Conservation (phyloP, 371 early-diverging fungal genomes). For the Coemansia sp. region DNA sequence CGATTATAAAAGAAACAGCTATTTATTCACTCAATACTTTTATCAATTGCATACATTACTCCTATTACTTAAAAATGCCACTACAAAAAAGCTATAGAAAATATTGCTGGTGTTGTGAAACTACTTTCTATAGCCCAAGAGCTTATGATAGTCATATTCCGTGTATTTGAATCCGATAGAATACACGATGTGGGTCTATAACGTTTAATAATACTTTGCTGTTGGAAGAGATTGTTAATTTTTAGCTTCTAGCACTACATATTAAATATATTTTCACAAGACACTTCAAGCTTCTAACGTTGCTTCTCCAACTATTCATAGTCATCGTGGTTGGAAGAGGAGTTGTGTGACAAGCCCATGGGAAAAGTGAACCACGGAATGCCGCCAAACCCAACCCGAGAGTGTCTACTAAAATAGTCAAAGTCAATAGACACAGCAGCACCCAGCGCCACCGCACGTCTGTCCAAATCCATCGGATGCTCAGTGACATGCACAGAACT, state of each 20-base stretch:
- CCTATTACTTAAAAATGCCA: too few relatives aligned
- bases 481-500: not conserved
- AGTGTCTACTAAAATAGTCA: slow-evolving; percentile 87
- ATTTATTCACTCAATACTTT: too few relatives aligned
- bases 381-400: slow-evolving; percentile 36
- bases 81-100: too few relatives aligned
- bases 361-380: slow-evolving; percentile 14
- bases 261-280: too few relatives aligned
- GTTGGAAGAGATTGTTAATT: not conserved
- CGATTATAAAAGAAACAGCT: too few relatives aligned
- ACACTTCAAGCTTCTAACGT: not conserved
- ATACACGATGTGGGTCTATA: too few relatives aligned
- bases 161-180: too few relatives aligned
- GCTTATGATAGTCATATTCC: too few relatives aligned
- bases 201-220: not conserved
- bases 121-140: too few relatives aligned
- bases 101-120: too few relatives aligned
- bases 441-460: slow-evolving; percentile 80
- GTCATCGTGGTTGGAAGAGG: not conserved
- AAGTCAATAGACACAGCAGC: slow-evolving; percentile 87
- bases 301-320: not conserved
- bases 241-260: too few relatives aligned
- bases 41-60: too few relatives aligned
- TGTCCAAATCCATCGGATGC: slow-evolving; percentile 62
- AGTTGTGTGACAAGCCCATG: not conserved